phyloP scores from a whole-genome alignment of 129 eudicot genomes.

The Ambrosia trifida region DNA sequence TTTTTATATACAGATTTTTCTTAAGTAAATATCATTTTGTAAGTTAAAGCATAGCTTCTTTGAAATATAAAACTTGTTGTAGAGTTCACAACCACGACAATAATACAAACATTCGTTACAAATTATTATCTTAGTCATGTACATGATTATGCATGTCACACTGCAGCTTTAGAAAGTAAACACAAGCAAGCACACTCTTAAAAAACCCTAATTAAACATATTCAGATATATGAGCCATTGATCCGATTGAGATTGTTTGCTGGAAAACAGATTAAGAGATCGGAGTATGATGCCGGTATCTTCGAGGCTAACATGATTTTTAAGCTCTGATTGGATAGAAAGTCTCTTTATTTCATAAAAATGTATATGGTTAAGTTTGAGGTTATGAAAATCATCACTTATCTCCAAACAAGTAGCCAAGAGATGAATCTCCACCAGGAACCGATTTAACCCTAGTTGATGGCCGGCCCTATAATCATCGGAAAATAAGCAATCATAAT shows the following conservation, averaged over 20 bases:
- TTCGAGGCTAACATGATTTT: neutral
- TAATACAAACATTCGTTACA: constrained; percentile 12
- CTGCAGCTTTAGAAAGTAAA: neutral
- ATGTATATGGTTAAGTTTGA: neutral
- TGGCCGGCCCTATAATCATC: constrained; percentile 49
- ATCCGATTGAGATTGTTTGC: neutral
- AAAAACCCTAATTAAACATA: constrained; percentile 11
- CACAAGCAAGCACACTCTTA: neutral
- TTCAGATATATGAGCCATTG: neutral
- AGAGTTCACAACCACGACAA: neutral
- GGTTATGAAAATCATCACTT: constrained; percentile 27
- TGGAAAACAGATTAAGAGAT: constrained; percentile 6
- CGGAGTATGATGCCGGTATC: neutral
- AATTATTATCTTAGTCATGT: neutral
- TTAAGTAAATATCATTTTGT: too few species aligned
- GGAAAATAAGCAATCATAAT: neutral
- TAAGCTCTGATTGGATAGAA: neutral
- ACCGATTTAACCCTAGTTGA: constrained; percentile 61
- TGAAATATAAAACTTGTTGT: too few species aligned
- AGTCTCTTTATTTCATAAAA: neutral
- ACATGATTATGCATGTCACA: neutral
- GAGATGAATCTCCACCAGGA: constrained; percentile 72
- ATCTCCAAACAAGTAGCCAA: constrained; percentile 74
- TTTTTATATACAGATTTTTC: too few species aligned
- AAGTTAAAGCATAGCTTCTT: too few species aligned